Base-by-base conservation (phyloP, 805 yeast species). In the Jamesozyma gamospora region DNA sequence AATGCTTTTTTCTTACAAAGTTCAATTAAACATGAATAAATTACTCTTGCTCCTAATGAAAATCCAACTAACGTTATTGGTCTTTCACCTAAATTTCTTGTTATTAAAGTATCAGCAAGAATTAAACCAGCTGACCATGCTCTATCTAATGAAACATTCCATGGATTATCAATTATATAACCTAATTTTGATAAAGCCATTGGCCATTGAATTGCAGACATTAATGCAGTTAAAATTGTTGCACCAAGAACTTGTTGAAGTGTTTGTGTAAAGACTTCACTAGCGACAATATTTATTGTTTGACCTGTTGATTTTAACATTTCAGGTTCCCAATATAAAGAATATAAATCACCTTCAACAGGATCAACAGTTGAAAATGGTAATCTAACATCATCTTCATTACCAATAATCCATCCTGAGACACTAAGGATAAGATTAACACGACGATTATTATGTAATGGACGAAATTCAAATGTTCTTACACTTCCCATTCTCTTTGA, bases 351-450 rank as follows among this genome's bases (percentile, higher is more conserved):
- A 14, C 99, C 99, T 90, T 90, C 87, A 0, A 90, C 85, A 0
- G 98, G 98, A 55, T 94, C 98, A 8, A 92, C 83, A 0, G 98
- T 92, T 1, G 95, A 83, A 56, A 88, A 92, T 2, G 98, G 98
- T 46, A 92, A 71, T 55, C 99, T 71, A 16, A 92, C 90, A 71
- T 92, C 99, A 76, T 92, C 99, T 51, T 79, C 76, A 43, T 79
- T 81, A 58, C 96, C 94, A 39, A 80, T 81, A 90, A 92, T 87
- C 99, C 99, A 92, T 1, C 99, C 99, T 38, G 94, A 77, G 0
- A 94, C 87, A 2, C 96, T 88, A 15, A 92, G 63, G 39, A 90
- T 82, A 48, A 88, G 66, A 55, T 86, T 90, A 3, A 94, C 79
- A 37, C 98, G 70, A 56, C 83, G 82, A 58, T 84, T 87, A 57